Evolutionary conservation across 805 yeast genomes (phyloP), one percentile per base, ranked within the genome.

Genomic region (Scheffersomyces ergatensis): DNA sequence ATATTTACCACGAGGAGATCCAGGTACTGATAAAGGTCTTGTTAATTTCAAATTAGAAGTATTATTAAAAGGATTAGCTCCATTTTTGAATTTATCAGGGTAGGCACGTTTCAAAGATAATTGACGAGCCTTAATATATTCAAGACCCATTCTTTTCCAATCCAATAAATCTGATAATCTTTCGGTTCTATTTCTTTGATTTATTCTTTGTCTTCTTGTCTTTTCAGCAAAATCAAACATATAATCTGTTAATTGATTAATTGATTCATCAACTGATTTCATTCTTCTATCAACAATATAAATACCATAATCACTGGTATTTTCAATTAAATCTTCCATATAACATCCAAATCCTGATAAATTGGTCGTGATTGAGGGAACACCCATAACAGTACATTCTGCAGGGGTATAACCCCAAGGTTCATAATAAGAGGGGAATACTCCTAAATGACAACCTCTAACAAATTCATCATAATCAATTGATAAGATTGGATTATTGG

Each of bases 391-490:
- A 0, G 99, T 92, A 72, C 99, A 93, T 63, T 92, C 99, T 7
- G 98, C 98, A 3, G 99, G 99, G 2, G 99, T 92, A 65, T 92
- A 92, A 30, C 99, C 99, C 99, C 99, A 92, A 3, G 99, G 99
- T 68, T 92, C 99, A 60, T 92, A 92, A 68, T 92, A 92, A 0
- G 97, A 89, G 37, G 99, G 99, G 83, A 92, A 92, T 38, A 92
- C 96, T 62, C 99, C 99, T 63, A 93, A 71, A 65, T 92, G 98
- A 62, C 97, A 90, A 46, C 99, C 99, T 52, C 99, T 79, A 35
- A 92, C 99, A 63, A 92, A 92, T 63, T 92, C 99, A 62, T 92
- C 99, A 63, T 92, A 92, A 64, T 92, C 99, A 42, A 92, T 70
- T 15, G 96, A 85, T 58, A 92, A 74, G 43, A 92, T 85, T 38